Percentiles rank a stretch among this genome's conserved stretches.
Conservation (phyloP, 805 yeast genomes). For the Kazachstania taianensis region DNA sequence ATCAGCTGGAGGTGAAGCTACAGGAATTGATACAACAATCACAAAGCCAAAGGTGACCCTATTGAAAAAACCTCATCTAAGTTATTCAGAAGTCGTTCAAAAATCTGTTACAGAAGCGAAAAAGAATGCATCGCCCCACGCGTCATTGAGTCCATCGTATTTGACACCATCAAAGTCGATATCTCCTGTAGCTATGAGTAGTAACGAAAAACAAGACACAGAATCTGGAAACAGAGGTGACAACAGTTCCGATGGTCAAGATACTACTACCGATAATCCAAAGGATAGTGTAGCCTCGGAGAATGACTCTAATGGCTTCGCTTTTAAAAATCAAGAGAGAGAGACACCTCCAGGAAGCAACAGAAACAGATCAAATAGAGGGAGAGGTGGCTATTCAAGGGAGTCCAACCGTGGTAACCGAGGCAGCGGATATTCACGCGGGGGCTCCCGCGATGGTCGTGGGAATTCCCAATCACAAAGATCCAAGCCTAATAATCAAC, state of each 20-base stretch:
- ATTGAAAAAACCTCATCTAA: constrained; percentile 16
- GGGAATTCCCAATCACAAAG: constrained; percentile 7
- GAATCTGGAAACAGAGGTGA: neutral
- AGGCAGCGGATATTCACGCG: constrained; percentile 6
- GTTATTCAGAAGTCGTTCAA: constrained; percentile 22
- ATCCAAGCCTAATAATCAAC: constrained; percentile 2
- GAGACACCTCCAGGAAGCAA: neutral
- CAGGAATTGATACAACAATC: no score
- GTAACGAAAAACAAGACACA: neutral
- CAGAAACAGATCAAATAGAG: neutral
- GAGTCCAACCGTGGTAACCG: constrained; percentile 2
- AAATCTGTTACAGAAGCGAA: constrained; percentile 20
- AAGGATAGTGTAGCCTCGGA: neutral
- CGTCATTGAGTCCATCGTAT: neutral
- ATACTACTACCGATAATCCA: neutral
- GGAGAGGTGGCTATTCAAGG: constrained; percentile 2
- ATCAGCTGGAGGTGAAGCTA: no score
- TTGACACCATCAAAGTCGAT: no score
- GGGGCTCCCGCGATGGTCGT: constrained; percentile 6
- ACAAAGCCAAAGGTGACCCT: constrained; percentile 14
- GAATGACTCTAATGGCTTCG: constrained; percentile 5
- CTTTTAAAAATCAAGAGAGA: constrained; percentile 11
- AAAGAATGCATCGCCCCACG: neutral
- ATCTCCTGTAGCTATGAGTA: no score
- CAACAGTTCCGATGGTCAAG: neutral